Evolutionary conservation across 768 basidiomycete species (phyloP), one percentile per base, ranked within the genome.

Genomic region (Mycena pura): DNA sequence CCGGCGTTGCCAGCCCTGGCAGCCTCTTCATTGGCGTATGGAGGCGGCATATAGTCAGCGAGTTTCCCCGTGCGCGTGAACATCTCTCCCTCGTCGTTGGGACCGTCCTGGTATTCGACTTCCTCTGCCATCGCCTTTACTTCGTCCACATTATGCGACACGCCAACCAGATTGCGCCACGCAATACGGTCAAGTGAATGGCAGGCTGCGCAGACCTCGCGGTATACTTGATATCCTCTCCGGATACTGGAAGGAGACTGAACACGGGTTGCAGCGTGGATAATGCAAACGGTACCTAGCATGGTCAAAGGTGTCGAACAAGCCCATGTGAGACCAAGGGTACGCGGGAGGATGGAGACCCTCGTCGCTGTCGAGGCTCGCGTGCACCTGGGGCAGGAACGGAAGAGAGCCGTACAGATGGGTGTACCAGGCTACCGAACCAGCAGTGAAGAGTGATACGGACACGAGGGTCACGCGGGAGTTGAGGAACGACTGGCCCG

Each of bases 101-200:
- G 97, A 32, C 97, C 97, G 72, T 99, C 97, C 71, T 87, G 84
- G 78, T 99, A 99, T 77, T 99, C 97, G 58, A 95, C 82, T 71
- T 98, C 96, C 79, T 97, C 97, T 10, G 97, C 97, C 90, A 99
- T 86, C 2, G 82, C 81, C 76, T 92, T 91, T 53, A 83, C 83
- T 79, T 99, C 96, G 65, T 95, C 92, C 40, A 82, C 96, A 68
- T 91, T 93, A 80, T 99, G 97, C 27, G 95, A 97, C 55, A 98
- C 95, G 72, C 95, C 97, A 66, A 99, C 97, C 59, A 99, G 82
- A 81, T 99, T 99, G 74, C 97, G 93, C 97, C 97, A 99, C 59
- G 97, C 97, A 73, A 99, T 96, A 69, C 97, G 95, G 81, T 99
- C 94, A 56, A 99, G 88, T 31, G 97, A 99, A 77, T 99, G 97